These are phyloP conservation scores for Calonectria leucothoes DNA, from an alignment of 2,329 filamentous ascomycete species.

Conservation along the genomic window DNA sequence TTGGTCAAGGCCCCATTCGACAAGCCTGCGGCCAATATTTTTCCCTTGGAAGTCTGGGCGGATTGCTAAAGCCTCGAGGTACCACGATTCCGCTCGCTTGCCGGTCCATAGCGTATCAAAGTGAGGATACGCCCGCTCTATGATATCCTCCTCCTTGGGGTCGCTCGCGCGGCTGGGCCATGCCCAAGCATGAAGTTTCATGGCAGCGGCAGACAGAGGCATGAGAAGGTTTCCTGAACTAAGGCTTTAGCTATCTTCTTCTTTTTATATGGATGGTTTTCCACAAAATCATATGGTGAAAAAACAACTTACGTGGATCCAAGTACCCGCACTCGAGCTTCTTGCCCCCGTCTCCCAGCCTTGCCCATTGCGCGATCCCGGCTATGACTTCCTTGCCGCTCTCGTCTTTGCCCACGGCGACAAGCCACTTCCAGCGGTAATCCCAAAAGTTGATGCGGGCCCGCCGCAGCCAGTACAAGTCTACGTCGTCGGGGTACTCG, in stretches of 20 bases:
- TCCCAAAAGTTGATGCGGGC: conserved; percentile 44
- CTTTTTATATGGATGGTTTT: not conserved
- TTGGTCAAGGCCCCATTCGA: conserved; percentile 53
- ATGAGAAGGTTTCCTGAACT: conserved; percentile 30
- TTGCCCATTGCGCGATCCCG: conserved; percentile 34
- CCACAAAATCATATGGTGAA: not conserved
- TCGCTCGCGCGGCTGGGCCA: conserved; percentile 28
- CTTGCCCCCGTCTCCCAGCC: conserved; percentile 30
- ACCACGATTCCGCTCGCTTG: conserved; percentile 45
- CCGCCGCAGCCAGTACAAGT: conserved; percentile 45
- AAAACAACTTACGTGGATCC: conserved; percentile 35
- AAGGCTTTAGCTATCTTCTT: not conserved
- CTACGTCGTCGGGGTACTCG: conserved; percentile 44
- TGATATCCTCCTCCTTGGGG: conserved; percentile 23
- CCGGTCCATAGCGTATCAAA: conserved; percentile 34
- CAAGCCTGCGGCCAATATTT: conserved; percentile 51
- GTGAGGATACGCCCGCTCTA: conserved; percentile 30
- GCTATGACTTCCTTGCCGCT: conserved; percentile 23
- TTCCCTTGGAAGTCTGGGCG: conserved; percentile 52
- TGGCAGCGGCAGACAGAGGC: conserved; percentile 26
- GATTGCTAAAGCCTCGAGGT: conserved; percentile 51
- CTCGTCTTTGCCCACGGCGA: conserved; percentile 37
- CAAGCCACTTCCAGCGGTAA: conserved; percentile 41
- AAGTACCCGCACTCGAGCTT: conserved; percentile 22
- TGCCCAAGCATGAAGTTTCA: conserved; percentile 21